Evolutionary conservation across 495 filamentous ascomycete species (phyloP), one percentile per base, ranked within the genome.

Genomic region (Penicillium malachiteum): DNA sequence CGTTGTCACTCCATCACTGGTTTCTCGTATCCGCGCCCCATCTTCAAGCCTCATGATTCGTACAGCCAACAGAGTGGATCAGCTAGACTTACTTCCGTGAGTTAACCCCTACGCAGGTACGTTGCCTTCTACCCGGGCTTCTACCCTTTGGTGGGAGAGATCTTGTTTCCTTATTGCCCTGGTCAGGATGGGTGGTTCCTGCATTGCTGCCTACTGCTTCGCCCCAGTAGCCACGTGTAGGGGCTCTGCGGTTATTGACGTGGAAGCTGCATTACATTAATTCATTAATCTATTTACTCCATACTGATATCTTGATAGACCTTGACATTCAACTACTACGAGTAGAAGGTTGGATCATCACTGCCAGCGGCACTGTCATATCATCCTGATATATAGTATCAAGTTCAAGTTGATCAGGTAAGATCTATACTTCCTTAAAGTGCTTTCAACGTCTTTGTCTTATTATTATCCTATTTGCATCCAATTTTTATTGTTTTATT

Each of bases 1-100:
- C 50, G 67, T 70, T 67, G 56, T 58, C 61, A 62, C 63, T 65
- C 48, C 62, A 60, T 65, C 52, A 52, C 48, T 50, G 50, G 51
- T 32, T 54, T 54, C 51, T 41, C 39, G 17, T 54, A 54, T 37
- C 11, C 16, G 17, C 41, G 3, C 37, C 47, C 51, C 50, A 40
- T 38, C 16, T 32, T 26, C 17, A 47, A 31, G 48, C 56, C 60
- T 39, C 60, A 63, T 63, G 60, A 59, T 63, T 63, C 54, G 53
- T 47, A 54, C 45, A 39, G 45, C 35, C 48, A 42, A 26, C 18
- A 46, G 35, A 42, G 60, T 59, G 57, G 53, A 59, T 63, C 60
- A 33, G 35, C 51, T 31, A 54, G 50, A 48, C 45, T 51, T 48
- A 38, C 21, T 42, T 49, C 55, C 46, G 21, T 47, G 39, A 55